Evolutionary conservation across 352 stramenopile species (phyloP).

Genomic region (Detonula confervacea): DNA sequence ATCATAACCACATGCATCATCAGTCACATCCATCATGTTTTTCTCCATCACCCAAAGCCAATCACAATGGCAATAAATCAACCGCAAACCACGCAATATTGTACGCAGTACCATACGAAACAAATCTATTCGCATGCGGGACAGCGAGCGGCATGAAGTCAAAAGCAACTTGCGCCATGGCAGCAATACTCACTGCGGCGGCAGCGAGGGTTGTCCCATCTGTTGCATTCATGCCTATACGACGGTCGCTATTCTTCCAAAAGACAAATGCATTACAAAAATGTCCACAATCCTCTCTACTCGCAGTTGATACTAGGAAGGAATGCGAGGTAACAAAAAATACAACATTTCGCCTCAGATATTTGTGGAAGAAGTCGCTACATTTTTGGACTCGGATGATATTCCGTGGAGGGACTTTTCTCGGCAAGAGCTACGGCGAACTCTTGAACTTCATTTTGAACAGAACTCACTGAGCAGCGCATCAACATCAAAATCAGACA

Average conservation of each 20-base stretch:
- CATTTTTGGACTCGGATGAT: slow-evolving; percentile 31
- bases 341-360: background rate
- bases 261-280: no score
- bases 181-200: background rate
- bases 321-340: background rate
- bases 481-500: background rate
- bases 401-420: slow-evolving; percentile 21
- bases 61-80: no score
- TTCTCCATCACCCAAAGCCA: background rate
- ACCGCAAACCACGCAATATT: no score
- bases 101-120: no score
- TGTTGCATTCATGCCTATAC: background rate
- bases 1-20: no score
- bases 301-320: background rate
- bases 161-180: background rate
- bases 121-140: no score
- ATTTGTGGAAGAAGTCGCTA: slow-evolving; percentile 17
- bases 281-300: no score
- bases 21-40: background rate
- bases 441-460: slow-evolving; percentile 27
- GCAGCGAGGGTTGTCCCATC: background rate
- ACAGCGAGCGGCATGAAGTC: background rate
- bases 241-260: no score
- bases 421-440: slow-evolving; percentile 7
- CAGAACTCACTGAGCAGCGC: slow-evolving; percentile 1